Evolutionary conservation across 1,139 yeast species (phyloP).

Genomic region (Yamadazyma membranifaciens): DNA sequence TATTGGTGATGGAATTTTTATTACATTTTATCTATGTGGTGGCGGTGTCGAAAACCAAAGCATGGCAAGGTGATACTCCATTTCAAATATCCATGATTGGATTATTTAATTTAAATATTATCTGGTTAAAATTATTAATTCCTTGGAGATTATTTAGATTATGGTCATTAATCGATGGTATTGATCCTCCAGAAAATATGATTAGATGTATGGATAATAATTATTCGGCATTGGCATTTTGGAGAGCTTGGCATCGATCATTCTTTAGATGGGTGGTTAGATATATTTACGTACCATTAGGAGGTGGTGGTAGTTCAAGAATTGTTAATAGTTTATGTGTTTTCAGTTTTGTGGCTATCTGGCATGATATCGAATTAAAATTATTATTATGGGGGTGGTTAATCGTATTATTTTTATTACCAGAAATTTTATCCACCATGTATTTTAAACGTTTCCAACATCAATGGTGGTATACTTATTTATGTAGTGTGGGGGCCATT

Average conservation of each 20-base stretch:
- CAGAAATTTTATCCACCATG: constrained; percentile 71
- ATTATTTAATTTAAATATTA: constrained; percentile 79
- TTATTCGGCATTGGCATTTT: constrained; percentile 86
- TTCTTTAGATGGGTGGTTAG: constrained; percentile 87
- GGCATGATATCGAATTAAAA: constrained; percentile 95
- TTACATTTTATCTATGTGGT: constrained; percentile 90
- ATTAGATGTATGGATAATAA: constrained; percentile 93
- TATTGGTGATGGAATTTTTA: constrained; percentile 83
- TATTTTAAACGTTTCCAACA: constrained; percentile 39
- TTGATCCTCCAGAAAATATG: constrained; percentile 98
- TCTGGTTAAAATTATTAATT: constrained; percentile 87
- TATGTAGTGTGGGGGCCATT: constrained; percentile 87
- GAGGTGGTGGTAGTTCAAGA: constrained; percentile 71
- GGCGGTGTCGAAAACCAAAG: constrained; percentile 83
- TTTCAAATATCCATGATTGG: constrained; percentile 96
- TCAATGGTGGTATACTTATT: constrained; percentile 73
- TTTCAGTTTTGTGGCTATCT: constrained; percentile 94
- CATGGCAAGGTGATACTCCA: constrained; percentile 90
- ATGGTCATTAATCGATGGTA: constrained; percentile 88
- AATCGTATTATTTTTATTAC: constrained; percentile 81
- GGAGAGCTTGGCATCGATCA: constrained; percentile 99
- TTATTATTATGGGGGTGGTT: constrained; percentile 96
- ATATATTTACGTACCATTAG: constrained; percentile 78
- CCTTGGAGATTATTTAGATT: constrained; percentile 96
- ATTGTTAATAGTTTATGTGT: constrained; percentile 77